A percentile compares a stretch with the other conserved stretches of the same genome.
phyloP scores from a whole-genome alignment of 129 eudicot species.

The Kitagawia praeruptora region DNA sequence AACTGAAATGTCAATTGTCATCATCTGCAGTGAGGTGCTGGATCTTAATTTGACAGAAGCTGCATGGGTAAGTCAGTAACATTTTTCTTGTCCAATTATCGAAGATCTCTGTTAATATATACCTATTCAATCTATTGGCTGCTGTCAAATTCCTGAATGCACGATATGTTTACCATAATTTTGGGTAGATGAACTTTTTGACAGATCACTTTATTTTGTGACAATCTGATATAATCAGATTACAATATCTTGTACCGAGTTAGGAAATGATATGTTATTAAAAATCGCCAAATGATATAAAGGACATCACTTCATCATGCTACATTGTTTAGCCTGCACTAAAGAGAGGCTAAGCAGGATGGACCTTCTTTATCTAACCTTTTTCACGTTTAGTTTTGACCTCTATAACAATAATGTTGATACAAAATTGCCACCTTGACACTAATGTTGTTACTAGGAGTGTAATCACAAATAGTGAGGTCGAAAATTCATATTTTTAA shows the following conservation, averaged over 20 bases:
- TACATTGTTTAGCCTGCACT: not conserved
- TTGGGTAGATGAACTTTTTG: not conserved
- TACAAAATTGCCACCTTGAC: not conserved
- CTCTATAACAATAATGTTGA: not conserved
- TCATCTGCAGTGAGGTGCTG: slow-evolving; percentile 71
- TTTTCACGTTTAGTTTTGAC: not conserved
- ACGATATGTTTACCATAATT: not conserved
- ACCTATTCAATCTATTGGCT: not conserved
- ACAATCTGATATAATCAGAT: not conserved
- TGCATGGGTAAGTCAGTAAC: slow-evolving; percentile 63
- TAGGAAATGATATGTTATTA: not conserved
- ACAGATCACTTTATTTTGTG: not conserved
- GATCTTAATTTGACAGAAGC: slow-evolving; percentile 85
- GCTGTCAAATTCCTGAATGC: not conserved
- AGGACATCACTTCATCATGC: not conserved
- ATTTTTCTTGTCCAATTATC: slow-evolving; percentile 4
- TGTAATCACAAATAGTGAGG: not conserved
- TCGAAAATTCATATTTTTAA: too few species aligned
- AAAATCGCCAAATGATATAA: not conserved
- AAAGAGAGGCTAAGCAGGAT: not conserved
- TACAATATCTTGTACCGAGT: not conserved
- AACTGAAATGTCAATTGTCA: slow-evolving; percentile 20
- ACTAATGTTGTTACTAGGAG: not conserved
- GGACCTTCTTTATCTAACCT: not conserved
- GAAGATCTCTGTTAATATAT: not conserved